Base-by-base conservation (phyloP, 768 basidiomycete species). In the Hypsizygus marmoreus region DNA sequence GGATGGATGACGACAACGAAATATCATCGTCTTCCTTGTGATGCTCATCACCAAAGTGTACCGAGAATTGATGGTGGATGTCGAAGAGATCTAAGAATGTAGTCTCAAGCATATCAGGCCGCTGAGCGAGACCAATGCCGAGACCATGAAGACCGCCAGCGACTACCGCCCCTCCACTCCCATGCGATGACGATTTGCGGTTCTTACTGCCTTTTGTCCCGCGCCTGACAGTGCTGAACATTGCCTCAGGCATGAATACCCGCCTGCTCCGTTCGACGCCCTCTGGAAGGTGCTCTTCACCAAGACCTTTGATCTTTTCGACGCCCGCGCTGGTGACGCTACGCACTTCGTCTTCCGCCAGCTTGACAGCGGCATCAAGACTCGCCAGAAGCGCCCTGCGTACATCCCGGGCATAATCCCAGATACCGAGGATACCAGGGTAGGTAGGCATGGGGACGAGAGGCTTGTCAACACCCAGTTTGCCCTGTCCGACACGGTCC, bases 221-320 rank as follows among this genome's bases (percentile, higher is more conserved):
- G 45, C 68, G 75, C 50, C 76, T 65, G 41, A 75, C 65, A 32
- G 76, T 66, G 43, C 80, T 81, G 71, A 98, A 99, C 97, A 99
- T 98, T 11, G 92, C 95, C 62, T 95, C 88, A n/a, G 95, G 91
- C 72, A 91, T 83, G 75, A 99, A 99, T 10, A 95, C 82, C 20
- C 91, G 77, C 45, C 82, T 77, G 38, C 81, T 82, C 30, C 91
- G 76, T 63, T 93, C 91, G 17, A 92, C 91, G 46, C 84, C 87
- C 40, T 77, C 76, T 1, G 88, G 89, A 12, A 99, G 79, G 66
- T 90, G 81, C 45, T 72, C 71, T 48, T 95, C 86, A 14, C 82
- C 93, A 14, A 97, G 71, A 13, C 75, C 68, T 30, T 73, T 70
- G 50, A 97, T 80, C 51, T 75, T 75, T 25, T 78, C 68, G 17